Evolutionary conservation across 306 rosid genomes (phyloP).

Genomic region (Cicer pinnatifidum): DNA sequence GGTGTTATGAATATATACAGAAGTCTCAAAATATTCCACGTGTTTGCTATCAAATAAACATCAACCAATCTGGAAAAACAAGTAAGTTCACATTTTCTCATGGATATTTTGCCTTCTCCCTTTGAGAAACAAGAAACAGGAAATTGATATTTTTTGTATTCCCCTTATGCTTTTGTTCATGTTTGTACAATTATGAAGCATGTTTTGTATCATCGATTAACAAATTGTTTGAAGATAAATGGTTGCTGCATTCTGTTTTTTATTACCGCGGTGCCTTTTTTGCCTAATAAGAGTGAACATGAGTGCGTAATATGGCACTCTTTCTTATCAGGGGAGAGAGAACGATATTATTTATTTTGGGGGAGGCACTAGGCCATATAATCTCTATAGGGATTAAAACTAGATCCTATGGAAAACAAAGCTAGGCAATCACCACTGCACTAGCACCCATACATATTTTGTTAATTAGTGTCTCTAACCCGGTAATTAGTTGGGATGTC

Average conservation of each 20-base stretch:
- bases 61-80: constrained; percentile 78
- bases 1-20: constrained; percentile 82
- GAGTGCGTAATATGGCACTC: neutral
- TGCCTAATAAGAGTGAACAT: neutral
- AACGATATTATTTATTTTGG: too few species aligned
- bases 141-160: constrained; percentile 29
- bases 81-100: constrained; percentile 63
- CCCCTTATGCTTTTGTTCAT: neutral
- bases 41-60: constrained; percentile 77
- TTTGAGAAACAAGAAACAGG: constrained; percentile 37
- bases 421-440: too few species aligned
- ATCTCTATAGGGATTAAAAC: too few species aligned
- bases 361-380: too few species aligned
- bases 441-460: neutral
- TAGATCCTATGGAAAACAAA: too few species aligned
- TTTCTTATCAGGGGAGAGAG: too few species aligned
- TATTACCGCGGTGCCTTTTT: neutral
- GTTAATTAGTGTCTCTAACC: neutral
- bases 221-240: constrained; percentile 5
- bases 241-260: constrained; percentile 2
- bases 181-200: constrained; percentile 32
- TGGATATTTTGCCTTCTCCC: constrained; percentile 33
- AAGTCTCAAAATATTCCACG: constrained; percentile 67
- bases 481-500: neutral
- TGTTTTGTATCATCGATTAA: neutral